These are phyloP conservation scores for Phytophthora tubulina DNA, from an alignment of 352 stramenopile genomes.

Conservation along the genomic window DNA sequence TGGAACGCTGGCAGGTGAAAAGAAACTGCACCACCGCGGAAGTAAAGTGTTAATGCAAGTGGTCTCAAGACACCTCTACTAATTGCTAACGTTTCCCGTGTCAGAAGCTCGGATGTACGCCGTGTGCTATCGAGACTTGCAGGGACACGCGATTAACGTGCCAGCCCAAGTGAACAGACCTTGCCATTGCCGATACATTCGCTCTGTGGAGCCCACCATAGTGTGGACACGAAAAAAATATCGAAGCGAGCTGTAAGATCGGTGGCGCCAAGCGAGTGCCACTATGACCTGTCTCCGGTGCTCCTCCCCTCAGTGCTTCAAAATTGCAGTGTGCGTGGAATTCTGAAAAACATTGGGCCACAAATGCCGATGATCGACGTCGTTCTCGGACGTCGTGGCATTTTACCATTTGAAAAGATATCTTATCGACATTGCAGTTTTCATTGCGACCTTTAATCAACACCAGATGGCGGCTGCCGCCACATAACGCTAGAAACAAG, in stretches of 20 bases:
- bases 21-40: conserved; percentile 26
- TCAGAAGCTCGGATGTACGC: not conserved
- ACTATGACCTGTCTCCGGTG: not conserved
- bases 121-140: not conserved
- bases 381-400: not conserved
- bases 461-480: conserved; percentile 25
- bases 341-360: too few relatives aligned
- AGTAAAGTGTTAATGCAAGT: not conserved
- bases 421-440: not conserved
- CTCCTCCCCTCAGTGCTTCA: not conserved
- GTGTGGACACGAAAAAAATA: conserved; percentile 37
- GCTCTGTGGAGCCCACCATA: too few relatives aligned
- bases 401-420: not conserved
- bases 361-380: too few relatives aligned
- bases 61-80: not conserved
- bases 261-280: conserved; percentile 12
- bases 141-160: conserved; percentile 1
- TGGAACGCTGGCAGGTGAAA: conserved; percentile 24
- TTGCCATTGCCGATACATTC: conserved; percentile 34
- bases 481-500: conserved; percentile 20
- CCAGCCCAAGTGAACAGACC: conserved; percentile 16
- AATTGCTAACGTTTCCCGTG: not conserved
- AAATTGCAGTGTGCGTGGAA: not conserved
- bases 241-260: conserved; percentile 26
- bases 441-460: conserved; percentile 16